phyloP scores from a whole-genome alignment of 1,139 yeast genomes.

The Blastobotrys elegans region DNA sequence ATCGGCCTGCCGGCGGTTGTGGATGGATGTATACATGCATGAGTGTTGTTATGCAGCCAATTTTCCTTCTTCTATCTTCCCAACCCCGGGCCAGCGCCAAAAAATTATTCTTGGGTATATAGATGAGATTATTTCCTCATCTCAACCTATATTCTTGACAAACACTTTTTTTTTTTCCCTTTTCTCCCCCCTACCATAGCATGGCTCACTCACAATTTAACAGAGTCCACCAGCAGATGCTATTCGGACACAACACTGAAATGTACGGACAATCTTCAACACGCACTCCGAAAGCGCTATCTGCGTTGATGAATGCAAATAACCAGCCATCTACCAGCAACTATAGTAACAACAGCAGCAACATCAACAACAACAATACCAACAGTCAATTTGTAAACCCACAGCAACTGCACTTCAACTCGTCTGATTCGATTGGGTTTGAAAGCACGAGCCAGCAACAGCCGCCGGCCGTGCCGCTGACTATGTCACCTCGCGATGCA shows the following conservation, averaged over 20 bases:
- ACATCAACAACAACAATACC: neutral
- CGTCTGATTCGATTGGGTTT: neutral
- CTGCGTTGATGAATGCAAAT: conserved; percentile 3
- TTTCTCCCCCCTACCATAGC: neutral
- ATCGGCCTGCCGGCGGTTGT: no score
- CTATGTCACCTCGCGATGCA: conserved; percentile 23
- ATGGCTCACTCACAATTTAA: neutral
- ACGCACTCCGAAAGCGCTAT: conserved; percentile 7
- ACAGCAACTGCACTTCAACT: neutral
- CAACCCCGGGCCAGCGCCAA: no score
- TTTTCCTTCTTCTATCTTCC: no score
- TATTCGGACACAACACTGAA: neutral
- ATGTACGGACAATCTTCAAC: neutral
- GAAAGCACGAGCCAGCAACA: neutral
- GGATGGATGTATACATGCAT: no score
- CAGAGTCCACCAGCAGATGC: conserved; percentile 5
- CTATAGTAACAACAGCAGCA: neutral
- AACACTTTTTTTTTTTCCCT: neutral
- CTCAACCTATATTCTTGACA: no score
- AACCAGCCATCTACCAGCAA: neutral
- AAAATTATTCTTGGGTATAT: no score
- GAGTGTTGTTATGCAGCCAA: no score
- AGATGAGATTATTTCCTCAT: no score
- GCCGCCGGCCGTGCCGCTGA: conserved; percentile 10
- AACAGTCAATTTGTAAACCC: neutral